Evolutionary conservation across 2,329 filamentous ascomycete genomes (phyloP), one percentile per base, ranked within the genome.

Genomic region (Sporothrix sp.): DNA sequence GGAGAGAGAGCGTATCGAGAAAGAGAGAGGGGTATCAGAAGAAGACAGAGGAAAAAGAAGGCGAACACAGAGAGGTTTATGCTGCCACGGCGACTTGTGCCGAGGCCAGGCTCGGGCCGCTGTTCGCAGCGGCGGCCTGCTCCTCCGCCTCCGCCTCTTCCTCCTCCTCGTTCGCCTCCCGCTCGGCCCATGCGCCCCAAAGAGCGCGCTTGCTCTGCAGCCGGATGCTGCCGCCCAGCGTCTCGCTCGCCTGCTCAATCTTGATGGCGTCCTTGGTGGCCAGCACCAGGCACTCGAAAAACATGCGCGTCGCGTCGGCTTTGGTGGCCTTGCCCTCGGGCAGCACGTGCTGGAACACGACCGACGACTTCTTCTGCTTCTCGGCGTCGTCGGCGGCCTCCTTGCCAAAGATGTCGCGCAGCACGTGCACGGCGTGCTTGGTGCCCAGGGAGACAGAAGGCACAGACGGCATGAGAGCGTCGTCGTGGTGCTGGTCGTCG

Each of bases 241-340:
- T 62, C 13, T 77, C 78, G 55, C 82, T 73, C 44, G 78, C 78
- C 68, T 98, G 93, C 64, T 97, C 91, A 23, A 97, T 88, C 69
- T 95, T 95, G 69, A 98, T 86, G 25, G 93, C 93, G 64, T 98
- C 93, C 71, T 98, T 98, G 37, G 93, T 98, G 5, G 91, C 93
- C 42, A 98, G 76, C 3, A 98, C 93, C 21, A 98, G 75, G 50
- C 93, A 84, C 69, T 98, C 93, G 61, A 98, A 98, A 72, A 98
- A 98, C 89, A 98, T 96, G 75, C 96, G 96, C 38, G 93, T 98
- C 0, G 93, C 93, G 61, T 97, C 93, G 8, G 85, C 85, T 66
- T 87, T 87, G 58, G 78, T 88, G 1, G 91, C 91, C 54, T 78
- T 79, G 57, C 75, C 71, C 67, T 95, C 87, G 0, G 93, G 93